A percentile compares a stretch with the other conserved stretches of the same genome.
Conservation (phyloP, 768 basidiomycete species). For the Lactarius indigo region DNA sequence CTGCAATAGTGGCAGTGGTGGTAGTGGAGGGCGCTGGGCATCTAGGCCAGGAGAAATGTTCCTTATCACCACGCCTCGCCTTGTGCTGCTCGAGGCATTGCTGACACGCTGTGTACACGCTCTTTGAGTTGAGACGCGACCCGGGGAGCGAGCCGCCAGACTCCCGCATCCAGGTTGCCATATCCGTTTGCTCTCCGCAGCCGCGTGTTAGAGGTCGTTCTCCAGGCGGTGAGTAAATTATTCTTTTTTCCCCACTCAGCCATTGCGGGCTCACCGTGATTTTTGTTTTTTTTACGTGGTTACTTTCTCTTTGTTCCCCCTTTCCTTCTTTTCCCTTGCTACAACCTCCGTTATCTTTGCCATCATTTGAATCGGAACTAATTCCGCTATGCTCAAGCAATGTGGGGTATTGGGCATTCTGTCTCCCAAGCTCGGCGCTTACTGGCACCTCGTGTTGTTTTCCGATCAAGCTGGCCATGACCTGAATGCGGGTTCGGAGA, state of each 20-base stretch:
- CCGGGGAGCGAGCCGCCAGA: conserved; percentile 50
- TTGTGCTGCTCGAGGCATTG: conserved; percentile 52
- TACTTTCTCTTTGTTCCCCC: neutral
- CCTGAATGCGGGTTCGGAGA: conserved; percentile 53
- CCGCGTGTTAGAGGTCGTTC: conserved; percentile 25
- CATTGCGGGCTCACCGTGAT: conserved; percentile 19
- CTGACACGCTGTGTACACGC: conserved; percentile 66
- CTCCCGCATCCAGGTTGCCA: conserved; percentile 42
- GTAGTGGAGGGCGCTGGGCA: conserved; percentile 18
- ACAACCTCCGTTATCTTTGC: conserved; percentile 2
- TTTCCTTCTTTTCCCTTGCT: conserved; percentile 12
- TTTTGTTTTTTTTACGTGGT: conserved; percentile 22
- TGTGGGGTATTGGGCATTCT: conserved; percentile 21
- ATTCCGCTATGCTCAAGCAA: conserved; percentile 29
- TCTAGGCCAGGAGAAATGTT: conserved; percentile 30
- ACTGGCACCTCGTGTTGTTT: conserved; percentile 57
- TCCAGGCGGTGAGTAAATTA: conserved; percentile 25
- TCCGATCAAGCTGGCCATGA: conserved; percentile 63
- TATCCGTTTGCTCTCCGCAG: conserved; percentile 22
- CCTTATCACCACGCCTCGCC: conserved; percentile 49
- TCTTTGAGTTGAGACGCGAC: conserved; percentile 59
- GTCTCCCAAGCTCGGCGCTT: conserved; percentile 43
- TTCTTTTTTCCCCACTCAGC: conserved; percentile 26
- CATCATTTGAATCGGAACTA: conserved; percentile 27
- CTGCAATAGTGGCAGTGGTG: conserved; percentile 10